phyloP scores from a whole-genome alignment of 106 monocot genomes.

The Xerophyta viscosa region DNA sequence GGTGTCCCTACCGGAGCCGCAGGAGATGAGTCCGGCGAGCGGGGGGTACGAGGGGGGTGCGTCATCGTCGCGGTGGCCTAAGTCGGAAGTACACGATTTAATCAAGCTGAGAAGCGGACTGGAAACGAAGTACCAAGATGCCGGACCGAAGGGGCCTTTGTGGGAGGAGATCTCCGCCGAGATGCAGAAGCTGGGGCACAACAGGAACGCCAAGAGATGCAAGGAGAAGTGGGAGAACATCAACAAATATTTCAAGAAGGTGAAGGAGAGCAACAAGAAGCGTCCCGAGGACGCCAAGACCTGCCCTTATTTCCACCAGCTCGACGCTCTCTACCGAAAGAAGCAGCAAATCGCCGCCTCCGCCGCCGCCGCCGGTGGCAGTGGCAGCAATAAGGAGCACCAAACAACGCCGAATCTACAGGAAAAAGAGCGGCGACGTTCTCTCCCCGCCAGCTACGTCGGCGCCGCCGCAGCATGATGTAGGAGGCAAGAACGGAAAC shows the following conservation, averaged over 20 bases:
- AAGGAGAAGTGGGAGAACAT: slow-evolving; percentile 98
- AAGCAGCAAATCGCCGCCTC: no score
- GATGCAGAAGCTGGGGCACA: slow-evolving; percentile 59
- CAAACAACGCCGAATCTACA: no score
- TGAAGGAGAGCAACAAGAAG: slow-evolving; percentile 89
- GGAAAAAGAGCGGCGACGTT: no score
- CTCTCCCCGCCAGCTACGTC: slow-evolving; percentile 1
- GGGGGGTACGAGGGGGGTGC: slow-evolving; percentile 9
- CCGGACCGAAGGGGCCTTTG: slow-evolving; percentile 70
- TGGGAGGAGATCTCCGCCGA: slow-evolving; percentile 78
- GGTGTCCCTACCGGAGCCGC: background rate
- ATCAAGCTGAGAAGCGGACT: slow-evolving; percentile 51
- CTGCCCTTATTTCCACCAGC: slow-evolving; percentile 84
- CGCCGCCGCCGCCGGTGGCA: background rate
- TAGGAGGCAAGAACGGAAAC: background rate
- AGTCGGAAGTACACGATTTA: slow-evolving; percentile 64
- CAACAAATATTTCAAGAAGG: slow-evolving; percentile 95
- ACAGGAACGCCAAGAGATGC: slow-evolving; percentile 67
- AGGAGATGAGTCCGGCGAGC: background rate
- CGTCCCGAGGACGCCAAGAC: slow-evolving; percentile 79
- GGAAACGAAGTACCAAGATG: slow-evolving; percentile 59
- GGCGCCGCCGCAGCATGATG: slow-evolving; percentile 2
- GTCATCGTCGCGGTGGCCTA: slow-evolving; percentile 68
- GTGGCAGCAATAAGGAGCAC: background rate
- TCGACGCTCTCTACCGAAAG: slow-evolving; percentile 66